Conservation (phyloP, 768 basidiomycete species). For the Asterophora lycoperdoides region DNA sequence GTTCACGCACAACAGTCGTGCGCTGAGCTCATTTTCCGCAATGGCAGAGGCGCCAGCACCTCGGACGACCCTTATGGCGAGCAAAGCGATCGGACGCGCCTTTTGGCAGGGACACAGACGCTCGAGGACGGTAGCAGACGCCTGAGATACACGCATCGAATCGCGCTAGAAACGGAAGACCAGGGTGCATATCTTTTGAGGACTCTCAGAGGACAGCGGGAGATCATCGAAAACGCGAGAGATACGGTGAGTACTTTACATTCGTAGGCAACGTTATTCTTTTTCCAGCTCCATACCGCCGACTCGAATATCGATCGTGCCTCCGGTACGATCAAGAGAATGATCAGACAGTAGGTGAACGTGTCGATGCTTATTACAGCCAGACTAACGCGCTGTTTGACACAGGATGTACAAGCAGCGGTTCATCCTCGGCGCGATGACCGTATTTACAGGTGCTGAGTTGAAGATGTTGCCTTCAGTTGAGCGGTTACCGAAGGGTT, state of each 20-base stretch:
- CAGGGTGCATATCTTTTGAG: conserved; percentile 85
- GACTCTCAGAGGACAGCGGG: conserved; percentile 76
- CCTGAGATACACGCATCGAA: conserved; percentile 71
- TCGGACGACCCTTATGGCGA: conserved; percentile 74
- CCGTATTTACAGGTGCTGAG: no score
- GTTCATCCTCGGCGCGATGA: conserved; percentile 71
- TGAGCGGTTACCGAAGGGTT: no score
- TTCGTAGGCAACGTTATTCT: no score
- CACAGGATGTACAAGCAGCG: conserved; percentile 89
- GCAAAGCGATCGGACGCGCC: conserved; percentile 62
- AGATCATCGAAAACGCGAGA: conserved; percentile 85
- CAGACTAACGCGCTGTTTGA: background rate
- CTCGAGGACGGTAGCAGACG: conserved; percentile 73
- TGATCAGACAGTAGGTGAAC: conserved; percentile 77
- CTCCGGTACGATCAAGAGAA: conserved; percentile 85
- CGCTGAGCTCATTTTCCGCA: conserved; percentile 50
- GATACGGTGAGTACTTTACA: conserved; percentile 56
- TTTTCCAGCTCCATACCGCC: conserved; percentile 70
- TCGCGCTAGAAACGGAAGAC: conserved; percentile 92
- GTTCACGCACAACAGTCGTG: conserved; percentile 48
- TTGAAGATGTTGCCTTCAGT: no score
- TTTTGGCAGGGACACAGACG: conserved; percentile 67
- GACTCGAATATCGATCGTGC: conserved; percentile 84
- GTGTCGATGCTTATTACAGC: background rate
- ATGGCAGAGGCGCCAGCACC: conserved; percentile 14